Percentiles rank a stretch among this genome's conserved stretches.
phyloP scores from a whole-genome alignment of 768 basidiomycete genomes.

The Podaxis sp. region DNA sequence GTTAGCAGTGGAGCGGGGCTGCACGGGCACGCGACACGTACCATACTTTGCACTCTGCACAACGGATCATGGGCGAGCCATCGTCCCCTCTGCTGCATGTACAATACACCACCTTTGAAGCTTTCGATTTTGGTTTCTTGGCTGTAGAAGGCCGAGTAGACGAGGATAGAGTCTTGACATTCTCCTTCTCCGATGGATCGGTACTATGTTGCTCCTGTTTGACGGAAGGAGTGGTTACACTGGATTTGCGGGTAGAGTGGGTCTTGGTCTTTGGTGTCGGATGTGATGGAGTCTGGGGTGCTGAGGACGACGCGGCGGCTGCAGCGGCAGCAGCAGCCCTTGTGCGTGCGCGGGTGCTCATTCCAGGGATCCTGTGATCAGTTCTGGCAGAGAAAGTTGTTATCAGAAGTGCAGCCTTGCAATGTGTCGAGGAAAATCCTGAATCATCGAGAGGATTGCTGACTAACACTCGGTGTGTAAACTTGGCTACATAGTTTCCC shows the following conservation, averaged over 20 bases:
- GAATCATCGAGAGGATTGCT: slow-evolving; percentile 4
- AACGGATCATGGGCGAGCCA: slow-evolving; percentile 80
- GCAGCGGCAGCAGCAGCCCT: slow-evolving; percentile 31
- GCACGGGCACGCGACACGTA: slow-evolving; percentile 30
- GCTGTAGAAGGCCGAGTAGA: slow-evolving; percentile 16
- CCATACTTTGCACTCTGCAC: slow-evolving; percentile 74
- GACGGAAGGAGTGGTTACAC: not conserved
- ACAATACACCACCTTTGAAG: slow-evolving; percentile 45
- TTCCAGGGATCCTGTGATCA: slow-evolving; percentile 19
- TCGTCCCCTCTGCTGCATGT: slow-evolving; percentile 69
- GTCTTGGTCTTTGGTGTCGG: slow-evolving; percentile 14
- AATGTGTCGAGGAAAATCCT: slow-evolving; percentile 11
- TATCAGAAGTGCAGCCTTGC: slow-evolving; percentile 1
- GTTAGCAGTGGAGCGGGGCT: slow-evolving; percentile 5
- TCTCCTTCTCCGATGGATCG: slow-evolving; percentile 27
- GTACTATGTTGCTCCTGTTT: slow-evolving; percentile 7
- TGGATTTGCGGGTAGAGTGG: slow-evolving; percentile 15
- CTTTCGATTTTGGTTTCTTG: slow-evolving; percentile 20
- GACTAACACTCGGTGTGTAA: slow-evolving; percentile 2
- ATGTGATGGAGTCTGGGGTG: slow-evolving; percentile 9
- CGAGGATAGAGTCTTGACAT: slow-evolving; percentile 21
- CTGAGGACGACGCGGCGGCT: slow-evolving; percentile 17
- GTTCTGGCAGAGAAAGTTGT: slow-evolving; percentile 1
- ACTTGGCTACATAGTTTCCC: slow-evolving; percentile 4
- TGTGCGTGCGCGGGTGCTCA: slow-evolving; percentile 49